These are phyloP conservation scores for Curvularia spicifera DNA, from an alignment of 2,329 filamentous ascomycete genomes.

Conservation along the genomic window DNA sequence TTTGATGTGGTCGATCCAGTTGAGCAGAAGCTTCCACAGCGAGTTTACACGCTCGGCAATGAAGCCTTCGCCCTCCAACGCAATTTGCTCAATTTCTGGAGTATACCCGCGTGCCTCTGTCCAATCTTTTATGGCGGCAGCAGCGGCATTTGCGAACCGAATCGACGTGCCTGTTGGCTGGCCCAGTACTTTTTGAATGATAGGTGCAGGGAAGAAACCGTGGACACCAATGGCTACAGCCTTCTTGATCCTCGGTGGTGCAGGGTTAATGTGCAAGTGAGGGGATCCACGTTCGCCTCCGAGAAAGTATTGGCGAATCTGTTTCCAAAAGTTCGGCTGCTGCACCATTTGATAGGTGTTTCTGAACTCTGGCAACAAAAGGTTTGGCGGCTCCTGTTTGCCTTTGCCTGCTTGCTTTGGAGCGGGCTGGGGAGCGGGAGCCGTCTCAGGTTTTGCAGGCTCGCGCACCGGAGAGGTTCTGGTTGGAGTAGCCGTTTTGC, in stretches of 20 bases:
- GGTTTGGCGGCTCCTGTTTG: conserved; percentile 59
- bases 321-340: conserved; percentile 55
- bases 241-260: conserved; percentile 76
- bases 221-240: conserved; percentile 94
- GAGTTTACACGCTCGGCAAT: conserved; percentile 89
- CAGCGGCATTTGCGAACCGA: conserved; percentile 86
- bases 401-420: conserved; percentile 32
- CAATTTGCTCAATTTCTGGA: conserved; percentile 90
- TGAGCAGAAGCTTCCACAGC: conserved; percentile 90
- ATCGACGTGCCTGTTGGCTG: conserved; percentile 96
- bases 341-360: conserved; percentile 66
- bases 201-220: conserved; percentile 86
- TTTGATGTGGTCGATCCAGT: conserved; percentile 91
- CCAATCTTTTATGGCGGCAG: conserved; percentile 84
- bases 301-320: conserved; percentile 50
- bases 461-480: conserved; percentile 37
- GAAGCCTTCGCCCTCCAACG: conserved; percentile 91
- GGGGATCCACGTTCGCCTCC: conserved; percentile 63
- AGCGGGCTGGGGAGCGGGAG: conserved; percentile 36
- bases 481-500: conserved; percentile 48
- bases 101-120: conserved; percentile 70
- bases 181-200: conserved; percentile 88
- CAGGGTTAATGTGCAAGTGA: conserved; percentile 73
- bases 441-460: conserved; percentile 35
- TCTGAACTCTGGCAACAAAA: conserved; percentile 72